Conservation (phyloP, 108 stramenopile genomes). For the Schizochytrium sp. region DNA sequence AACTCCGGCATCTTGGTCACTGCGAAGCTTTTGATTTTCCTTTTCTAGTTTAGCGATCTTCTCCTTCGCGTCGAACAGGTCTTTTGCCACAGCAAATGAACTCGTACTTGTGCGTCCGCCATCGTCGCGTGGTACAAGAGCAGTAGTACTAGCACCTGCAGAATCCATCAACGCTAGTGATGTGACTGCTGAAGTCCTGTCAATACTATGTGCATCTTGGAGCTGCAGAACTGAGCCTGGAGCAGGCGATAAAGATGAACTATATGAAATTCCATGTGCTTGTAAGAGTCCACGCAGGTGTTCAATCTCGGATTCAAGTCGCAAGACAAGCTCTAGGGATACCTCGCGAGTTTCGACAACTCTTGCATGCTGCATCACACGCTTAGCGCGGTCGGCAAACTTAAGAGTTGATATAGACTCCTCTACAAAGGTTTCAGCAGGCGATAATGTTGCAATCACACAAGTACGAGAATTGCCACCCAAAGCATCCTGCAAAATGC, state of each 20-base stretch:
- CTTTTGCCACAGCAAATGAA: background rate
- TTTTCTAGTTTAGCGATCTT: constrained; percentile 1
- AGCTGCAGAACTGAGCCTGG: background rate
- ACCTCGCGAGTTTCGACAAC: constrained; percentile 48
- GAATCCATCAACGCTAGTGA: background rate
- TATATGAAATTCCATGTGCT: background rate
- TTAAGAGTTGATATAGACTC: constrained; percentile 91
- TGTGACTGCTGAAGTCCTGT: background rate
- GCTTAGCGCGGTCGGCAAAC: constrained; percentile 84
- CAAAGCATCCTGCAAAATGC: constrained; percentile 90
- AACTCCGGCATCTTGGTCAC: background rate
- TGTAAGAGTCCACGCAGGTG: background rate
- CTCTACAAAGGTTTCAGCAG: constrained; percentile 84
- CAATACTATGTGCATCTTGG: background rate
- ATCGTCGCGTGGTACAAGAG: background rate
- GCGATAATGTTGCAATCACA: constrained; percentile 90
- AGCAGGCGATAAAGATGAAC: background rate
- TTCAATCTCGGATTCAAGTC: background rate
- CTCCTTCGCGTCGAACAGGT: constrained; percentile 55
- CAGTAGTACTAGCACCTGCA: too few species aligned
- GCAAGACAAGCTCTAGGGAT: constrained; percentile 19
- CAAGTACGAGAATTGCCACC: constrained; percentile 92
- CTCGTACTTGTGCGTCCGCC: background rate
- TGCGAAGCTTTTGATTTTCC: constrained; percentile 3
- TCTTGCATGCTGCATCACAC: constrained; percentile 49